Percentiles rank a stretch among this genome's conserved stretches.
Evolutionary conservation across 176 grass and related monocot genomes (phyloP).

Genomic region (Carex kokanica): DNA sequence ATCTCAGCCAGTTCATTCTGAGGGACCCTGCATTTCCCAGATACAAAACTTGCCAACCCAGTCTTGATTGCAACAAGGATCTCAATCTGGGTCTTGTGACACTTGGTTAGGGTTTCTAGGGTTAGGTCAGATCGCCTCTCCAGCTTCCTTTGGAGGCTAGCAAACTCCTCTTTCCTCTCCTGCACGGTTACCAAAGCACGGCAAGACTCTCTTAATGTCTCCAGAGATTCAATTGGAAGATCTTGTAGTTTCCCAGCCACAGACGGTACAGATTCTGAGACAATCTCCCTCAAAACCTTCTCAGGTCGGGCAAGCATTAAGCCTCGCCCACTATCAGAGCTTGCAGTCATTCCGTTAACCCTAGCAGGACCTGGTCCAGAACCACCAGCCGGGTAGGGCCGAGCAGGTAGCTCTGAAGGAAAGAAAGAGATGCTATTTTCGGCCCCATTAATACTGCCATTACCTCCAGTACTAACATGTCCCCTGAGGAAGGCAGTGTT

Average conservation of each 20-base stretch:
- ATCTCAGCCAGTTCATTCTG: constrained; percentile 81
- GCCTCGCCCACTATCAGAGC: constrained; percentile 57
- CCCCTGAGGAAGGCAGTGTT: constrained; percentile 20
- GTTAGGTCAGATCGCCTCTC: constrained; percentile 70
- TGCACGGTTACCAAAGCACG: constrained; percentile 50
- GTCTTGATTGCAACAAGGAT: constrained; percentile 85
- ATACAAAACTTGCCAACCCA: constrained; percentile 46
- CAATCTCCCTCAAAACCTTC: constrained; percentile 58
- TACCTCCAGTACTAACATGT: constrained; percentile 7
- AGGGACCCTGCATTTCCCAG: constrained; percentile 52
- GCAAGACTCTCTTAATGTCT: constrained; percentile 52
- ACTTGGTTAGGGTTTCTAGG: constrained; percentile 45
- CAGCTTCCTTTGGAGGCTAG: constrained; percentile 67
- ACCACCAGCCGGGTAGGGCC: constrained; percentile 23
- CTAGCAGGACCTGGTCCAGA: constrained; percentile 24
- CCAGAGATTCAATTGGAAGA: constrained; percentile 50
- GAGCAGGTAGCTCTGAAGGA: constrained; percentile 72
- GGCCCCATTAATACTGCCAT: not conserved
- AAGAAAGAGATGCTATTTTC: constrained; percentile 64
- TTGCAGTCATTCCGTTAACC: constrained; percentile 38
- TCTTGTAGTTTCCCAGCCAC: constrained; percentile 73
- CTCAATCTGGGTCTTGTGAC: constrained; percentile 77
- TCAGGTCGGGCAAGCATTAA: constrained; percentile 43
- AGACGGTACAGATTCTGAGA: constrained; percentile 47
- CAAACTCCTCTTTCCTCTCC: constrained; percentile 73